Evolutionary conservation across 768 basidiomycete species (phyloP), one percentile per base, ranked within the genome.

Genomic region (Gloeophyllum trabeum): DNA sequence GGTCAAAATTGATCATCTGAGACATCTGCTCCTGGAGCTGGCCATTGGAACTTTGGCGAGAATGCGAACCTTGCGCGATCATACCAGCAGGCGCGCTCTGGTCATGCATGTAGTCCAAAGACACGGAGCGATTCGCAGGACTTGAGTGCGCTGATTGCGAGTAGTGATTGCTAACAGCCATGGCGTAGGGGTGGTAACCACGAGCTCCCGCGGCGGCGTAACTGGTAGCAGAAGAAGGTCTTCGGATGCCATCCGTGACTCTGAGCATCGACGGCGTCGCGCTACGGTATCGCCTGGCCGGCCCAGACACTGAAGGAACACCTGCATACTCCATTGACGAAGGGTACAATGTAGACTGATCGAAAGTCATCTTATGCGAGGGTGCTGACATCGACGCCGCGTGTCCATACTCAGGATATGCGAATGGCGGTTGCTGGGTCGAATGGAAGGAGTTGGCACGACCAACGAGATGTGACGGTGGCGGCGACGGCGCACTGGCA

Each of bases 221-320:
- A 62, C 43, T 66, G 61, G 50, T 59, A 50, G 49, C 65, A 54
- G 53, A 64, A 66, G 48, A 69, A 57, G 37, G 73, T 66, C 60
- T 65, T 48, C 47, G 76, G 73, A 44, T 69, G 55, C 24, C 65
- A 35, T 63, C 66, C 41, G 67, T 74, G 41, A 62, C 69, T 41
- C 77, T 68, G 36, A 67, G 58, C 22, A 79, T 47, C 0, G 77
- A 77, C 6, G 85, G 84, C 5, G 85, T 88, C 71, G 81, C 83
- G 57, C 81, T 84, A 43, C 84, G 69, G 53, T 85, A 76, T 36
- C 85, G 67, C 40, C 82, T 64, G 36, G 77, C 67, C 6, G 82
- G 79, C 6, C 82, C 80, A n/a, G 70, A 53, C 10, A 65, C 71
- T 43, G 18, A 34, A 14, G 43, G 42, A 21, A 44, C 24, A 21